phyloP scores from a whole-genome alignment of 768 basidiomycete species.

The Sporobolomyces phaffii region DNA sequence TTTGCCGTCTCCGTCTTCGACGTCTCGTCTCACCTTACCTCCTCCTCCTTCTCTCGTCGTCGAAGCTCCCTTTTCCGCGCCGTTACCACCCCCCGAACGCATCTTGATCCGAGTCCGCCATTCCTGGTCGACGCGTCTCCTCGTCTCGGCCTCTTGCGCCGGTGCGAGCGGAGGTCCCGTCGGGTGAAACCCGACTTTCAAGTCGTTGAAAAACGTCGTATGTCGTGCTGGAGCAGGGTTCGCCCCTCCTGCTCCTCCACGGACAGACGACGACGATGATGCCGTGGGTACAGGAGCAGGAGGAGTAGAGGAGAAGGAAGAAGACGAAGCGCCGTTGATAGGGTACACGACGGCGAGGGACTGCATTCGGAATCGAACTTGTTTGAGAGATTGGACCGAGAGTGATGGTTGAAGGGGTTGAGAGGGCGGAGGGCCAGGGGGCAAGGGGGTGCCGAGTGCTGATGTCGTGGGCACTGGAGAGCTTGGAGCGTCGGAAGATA shows the following conservation, averaged over 20 bases:
- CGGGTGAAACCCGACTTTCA: constrained; percentile 11
- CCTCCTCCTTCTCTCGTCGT: constrained; percentile 73
- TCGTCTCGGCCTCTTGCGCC: constrained; percentile 63
- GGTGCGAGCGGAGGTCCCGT: constrained; percentile 57
- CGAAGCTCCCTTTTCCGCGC: too few species aligned
- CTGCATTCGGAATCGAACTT: constrained; percentile 9
- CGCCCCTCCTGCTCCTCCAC: too few species aligned
- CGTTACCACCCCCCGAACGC: too few species aligned
- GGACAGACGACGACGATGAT: constrained; percentile 72
- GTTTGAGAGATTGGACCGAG: not conserved
- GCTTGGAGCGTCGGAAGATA: too few species aligned
- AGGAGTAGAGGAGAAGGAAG: constrained; percentile 57
- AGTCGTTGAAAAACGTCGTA: constrained; percentile 43
- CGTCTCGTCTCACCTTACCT: too few species aligned
- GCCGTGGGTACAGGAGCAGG: too few species aligned
- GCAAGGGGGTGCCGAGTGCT: too few species aligned
- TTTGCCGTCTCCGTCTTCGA: too few species aligned
- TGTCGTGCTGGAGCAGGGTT: constrained; percentile 71
- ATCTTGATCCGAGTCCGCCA: constrained; percentile 7
- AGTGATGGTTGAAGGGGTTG: constrained; percentile 3
- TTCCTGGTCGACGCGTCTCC: constrained; percentile 56
- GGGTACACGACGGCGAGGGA: not conserved
- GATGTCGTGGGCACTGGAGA: too few species aligned
- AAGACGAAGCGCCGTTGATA: constrained; percentile 14
- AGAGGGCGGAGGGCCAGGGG: not conserved